A percentile compares a stretch with the other conserved stretches of the same genome.
Conservation (phyloP, 2,329 filamentous ascomycete species). For the Alternaria incomplexa region DNA sequence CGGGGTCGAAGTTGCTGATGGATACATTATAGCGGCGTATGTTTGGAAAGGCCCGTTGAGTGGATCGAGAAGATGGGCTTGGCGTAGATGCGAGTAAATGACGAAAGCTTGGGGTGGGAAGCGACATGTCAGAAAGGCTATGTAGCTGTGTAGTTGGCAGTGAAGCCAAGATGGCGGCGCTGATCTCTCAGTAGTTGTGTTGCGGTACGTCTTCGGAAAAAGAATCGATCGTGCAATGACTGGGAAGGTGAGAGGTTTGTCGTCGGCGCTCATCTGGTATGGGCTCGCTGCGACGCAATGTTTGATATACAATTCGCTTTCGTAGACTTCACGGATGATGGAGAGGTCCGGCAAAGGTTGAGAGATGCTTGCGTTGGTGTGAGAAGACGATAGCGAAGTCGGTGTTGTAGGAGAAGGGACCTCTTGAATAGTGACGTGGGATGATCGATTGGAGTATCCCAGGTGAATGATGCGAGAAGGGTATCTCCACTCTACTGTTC, state of each 20-base stretch:
- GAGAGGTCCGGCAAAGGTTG: neutral
- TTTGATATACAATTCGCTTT: conserved; percentile 3
- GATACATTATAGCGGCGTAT: neutral
- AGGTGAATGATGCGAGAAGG: neutral
- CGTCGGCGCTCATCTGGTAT: neutral
- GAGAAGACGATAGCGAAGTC: neutral
- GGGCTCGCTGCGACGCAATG: conserved; percentile 6
- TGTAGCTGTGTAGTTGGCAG: conserved; percentile 1
- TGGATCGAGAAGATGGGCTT: neutral
- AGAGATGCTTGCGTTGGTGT: neutral
- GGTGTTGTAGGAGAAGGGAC: neutral
- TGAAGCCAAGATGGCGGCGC: neutral
- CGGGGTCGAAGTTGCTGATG: neutral
- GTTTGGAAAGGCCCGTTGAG: neutral
- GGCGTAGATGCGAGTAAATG: conserved; percentile 6
- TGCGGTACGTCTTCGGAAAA: neutral
- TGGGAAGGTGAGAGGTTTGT: neutral
- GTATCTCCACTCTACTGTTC: neutral
- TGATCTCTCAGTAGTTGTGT: neutral
- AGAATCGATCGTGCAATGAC: neutral
- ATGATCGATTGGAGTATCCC: neutral
- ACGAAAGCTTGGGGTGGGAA: conserved; percentile 5
- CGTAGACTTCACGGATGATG: neutral
- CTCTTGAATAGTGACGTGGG: neutral
- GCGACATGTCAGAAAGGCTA: neutral